Evolutionary conservation across 257 asterid genomes (phyloP), one percentile per base, ranked within the genome.

Genomic region (Nicotiana obtusifolia): DNA sequence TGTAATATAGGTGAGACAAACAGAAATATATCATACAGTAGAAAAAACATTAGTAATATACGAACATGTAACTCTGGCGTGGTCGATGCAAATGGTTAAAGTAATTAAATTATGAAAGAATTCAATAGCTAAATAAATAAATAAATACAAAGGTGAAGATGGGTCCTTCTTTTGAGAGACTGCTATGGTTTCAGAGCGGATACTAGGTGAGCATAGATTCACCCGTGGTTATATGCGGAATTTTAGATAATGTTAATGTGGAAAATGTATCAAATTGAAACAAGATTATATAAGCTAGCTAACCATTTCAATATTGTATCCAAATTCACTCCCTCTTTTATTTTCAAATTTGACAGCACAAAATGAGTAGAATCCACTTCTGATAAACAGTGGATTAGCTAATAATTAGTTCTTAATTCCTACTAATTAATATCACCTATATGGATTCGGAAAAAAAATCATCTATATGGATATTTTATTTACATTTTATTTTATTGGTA

Each of bases 1-100:
- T 73, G 61, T 41, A 71, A 71, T 71, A 26, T 49, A 49, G 16
- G 64, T 75, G 64, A 75, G 80, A 75, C 80, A 26, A 75, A 75
- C 5, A 75, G 31, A 75, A 75, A 49, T 24, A 75, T n/a, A 8
- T 75, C 5, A 22, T 49, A 8, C 26, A 75, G 80, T 26, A 11
- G 80, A n/a, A 9, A 20, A 7, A 8, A 16, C 15, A 7, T 49
- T 7, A 16, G 26, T 75, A 26, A 75, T 47, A 26, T 49, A 49
- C 62, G 26, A 14, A 49, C 17, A 24, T 75, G 64, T 75, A 15
- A 75, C 49, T 75, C 26, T 75, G 62, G 47, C 26, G 52, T 49
- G 80, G 16, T 15, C 7, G 10, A 73, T 26, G 8, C 7, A 44
- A 44, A 44, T 75, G n/a, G 56, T 26, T 49, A 7, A 75, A 24